A percentile compares a stretch with the other conserved stretches of the same genome.
These are phyloP conservation scores for Talaromyces stipitatus DNA, from an alignment of 495 filamentous ascomycete genomes.

Conservation along the genomic window DNA sequence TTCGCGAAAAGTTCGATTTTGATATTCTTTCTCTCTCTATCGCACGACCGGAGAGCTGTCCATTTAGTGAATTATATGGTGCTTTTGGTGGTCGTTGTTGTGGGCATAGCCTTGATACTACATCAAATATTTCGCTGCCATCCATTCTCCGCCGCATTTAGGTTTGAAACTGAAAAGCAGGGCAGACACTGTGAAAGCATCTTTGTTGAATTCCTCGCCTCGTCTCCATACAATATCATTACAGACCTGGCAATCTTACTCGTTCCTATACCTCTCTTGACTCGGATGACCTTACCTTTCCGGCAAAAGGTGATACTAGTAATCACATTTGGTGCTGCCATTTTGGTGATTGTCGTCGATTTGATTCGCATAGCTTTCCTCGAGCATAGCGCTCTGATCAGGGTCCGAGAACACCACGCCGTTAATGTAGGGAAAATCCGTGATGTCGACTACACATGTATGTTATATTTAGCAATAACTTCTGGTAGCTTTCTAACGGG, in stretches of 20 bases:
- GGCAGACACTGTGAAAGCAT: conserved; percentile 58
- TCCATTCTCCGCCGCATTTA: conserved; percentile 58
- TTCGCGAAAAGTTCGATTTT: conserved; percentile 78
- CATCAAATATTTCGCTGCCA: conserved; percentile 82
- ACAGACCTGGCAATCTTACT: conserved; percentile 76
- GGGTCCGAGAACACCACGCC: conserved; percentile 5
- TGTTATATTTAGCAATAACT: conserved; percentile 4
- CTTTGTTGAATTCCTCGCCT: conserved; percentile 72
- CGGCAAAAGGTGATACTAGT: conserved; percentile 80
- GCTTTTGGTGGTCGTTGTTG: conserved; percentile 64
- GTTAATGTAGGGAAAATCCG: background rate
- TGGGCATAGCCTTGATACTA: conserved; percentile 70
- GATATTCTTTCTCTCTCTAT: conserved; percentile 79
- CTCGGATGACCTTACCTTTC: conserved; percentile 69
- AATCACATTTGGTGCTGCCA: conserved; percentile 71
- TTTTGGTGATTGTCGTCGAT: conserved; percentile 75
- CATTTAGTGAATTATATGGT: conserved; percentile 64
- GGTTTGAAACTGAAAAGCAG: conserved; percentile 33
- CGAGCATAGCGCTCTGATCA: conserved; percentile 54
- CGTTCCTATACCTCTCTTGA: conserved; percentile 78
- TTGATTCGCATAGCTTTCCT: conserved; percentile 85
- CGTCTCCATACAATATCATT: conserved; percentile 73
- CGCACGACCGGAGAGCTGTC: conserved; percentile 64
- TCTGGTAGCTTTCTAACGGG: background rate
- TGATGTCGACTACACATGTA: conserved; percentile 48